phyloP scores from a whole-genome alignment of 306 rosid species.

The Vachellia pachyceras region DNA sequence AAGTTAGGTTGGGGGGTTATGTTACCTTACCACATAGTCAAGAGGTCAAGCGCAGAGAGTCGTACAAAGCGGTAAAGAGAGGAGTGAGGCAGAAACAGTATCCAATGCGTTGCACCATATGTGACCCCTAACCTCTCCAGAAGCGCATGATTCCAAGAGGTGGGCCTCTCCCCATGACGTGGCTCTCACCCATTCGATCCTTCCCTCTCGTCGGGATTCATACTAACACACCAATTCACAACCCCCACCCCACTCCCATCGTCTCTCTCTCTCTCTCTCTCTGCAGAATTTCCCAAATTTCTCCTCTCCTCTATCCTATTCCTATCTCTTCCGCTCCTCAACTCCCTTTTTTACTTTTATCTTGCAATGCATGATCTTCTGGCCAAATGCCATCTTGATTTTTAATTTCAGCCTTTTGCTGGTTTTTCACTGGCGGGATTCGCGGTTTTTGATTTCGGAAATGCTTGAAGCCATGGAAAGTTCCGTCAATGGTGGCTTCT shows the following conservation, averaged over 20 bases:
- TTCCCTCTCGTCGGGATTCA: conserved; percentile 84
- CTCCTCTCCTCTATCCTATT: conserved; percentile 39
- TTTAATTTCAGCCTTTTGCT: conserved; percentile 30
- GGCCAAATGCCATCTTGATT: conserved; percentile 47
- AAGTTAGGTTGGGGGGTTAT: background rate
- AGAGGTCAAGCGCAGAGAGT: background rate
- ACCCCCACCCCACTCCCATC: conserved; percentile 47
- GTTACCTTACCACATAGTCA: background rate
- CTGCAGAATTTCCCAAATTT: conserved; percentile 57
- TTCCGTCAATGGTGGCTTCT: conserved; percentile 82
- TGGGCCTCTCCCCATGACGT: conserved; percentile 51
- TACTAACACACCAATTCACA: conserved; percentile 77
- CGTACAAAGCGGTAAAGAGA: background rate
- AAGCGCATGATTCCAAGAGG: conserved; percentile 52
- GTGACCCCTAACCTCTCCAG: background rate
- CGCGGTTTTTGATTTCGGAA: conserved; percentile 33
- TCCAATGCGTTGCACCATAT: conserved; percentile 18
- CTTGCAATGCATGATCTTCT: conserved; percentile 73
- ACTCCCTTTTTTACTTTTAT: conserved; percentile 38
- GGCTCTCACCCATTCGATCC: conserved; percentile 49
- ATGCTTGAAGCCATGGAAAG: conserved; percentile 92
- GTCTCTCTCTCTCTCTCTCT: no score
- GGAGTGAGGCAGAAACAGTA: background rate
- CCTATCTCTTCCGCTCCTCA: conserved; percentile 43
- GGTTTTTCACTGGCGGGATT: background rate